A percentile compares a stretch with the other conserved stretches of the same genome.
Conservation (phyloP, 495 filamentous ascomycete genomes). For the Penicillium longicatenatum region DNA sequence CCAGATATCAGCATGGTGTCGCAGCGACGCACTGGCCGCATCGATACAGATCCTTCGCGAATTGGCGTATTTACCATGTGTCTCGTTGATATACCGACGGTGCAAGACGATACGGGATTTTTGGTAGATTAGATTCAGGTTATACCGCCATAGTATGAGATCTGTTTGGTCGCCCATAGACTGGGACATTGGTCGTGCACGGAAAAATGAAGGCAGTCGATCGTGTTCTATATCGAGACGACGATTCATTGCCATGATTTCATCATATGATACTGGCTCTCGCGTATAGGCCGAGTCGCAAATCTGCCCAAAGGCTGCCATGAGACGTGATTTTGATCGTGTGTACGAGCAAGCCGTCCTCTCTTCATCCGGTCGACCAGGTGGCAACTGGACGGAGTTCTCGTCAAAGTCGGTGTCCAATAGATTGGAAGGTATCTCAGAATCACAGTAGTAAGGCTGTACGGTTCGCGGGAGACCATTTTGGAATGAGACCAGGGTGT, state of each 20-base stretch:
- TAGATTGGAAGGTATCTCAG: slow-evolving; percentile 44
- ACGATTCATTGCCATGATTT: slow-evolving; percentile 74
- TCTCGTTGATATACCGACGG: slow-evolving; percentile 74
- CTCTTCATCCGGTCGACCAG: slow-evolving; percentile 37
- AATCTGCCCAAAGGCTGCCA: slow-evolving; percentile 47
- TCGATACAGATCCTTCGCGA: slow-evolving; percentile 82
- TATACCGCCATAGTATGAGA: slow-evolving; percentile 80
- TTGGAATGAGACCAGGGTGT: slow-evolving; percentile 47
- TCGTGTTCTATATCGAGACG: slow-evolving; percentile 68
- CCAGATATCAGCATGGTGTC: slow-evolving; percentile 74
- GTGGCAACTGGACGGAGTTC: slow-evolving; percentile 35
- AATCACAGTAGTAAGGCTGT: slow-evolving; percentile 46
- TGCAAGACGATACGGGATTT: slow-evolving; percentile 84
- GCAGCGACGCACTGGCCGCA: slow-evolving; percentile 73
- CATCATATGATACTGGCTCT: slow-evolving; percentile 66
- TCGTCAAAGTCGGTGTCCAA: slow-evolving; percentile 47
- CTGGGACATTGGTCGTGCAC: slow-evolving; percentile 68
- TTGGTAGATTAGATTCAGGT: slow-evolving; percentile 77
- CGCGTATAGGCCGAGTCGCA: slow-evolving; percentile 47
- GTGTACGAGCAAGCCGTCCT: slow-evolving; percentile 39
- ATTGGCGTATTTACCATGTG: slow-evolving; percentile 72
- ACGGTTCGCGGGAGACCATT: slow-evolving; percentile 48
- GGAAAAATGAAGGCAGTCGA: slow-evolving; percentile 68
- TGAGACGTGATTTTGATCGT: slow-evolving; percentile 42
- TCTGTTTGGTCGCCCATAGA: slow-evolving; percentile 72